Percentiles rank a stretch among this genome's conserved stretches.
phyloP scores from a whole-genome alignment of 768 basidiomycete species.

The Amanita inopinata region DNA sequence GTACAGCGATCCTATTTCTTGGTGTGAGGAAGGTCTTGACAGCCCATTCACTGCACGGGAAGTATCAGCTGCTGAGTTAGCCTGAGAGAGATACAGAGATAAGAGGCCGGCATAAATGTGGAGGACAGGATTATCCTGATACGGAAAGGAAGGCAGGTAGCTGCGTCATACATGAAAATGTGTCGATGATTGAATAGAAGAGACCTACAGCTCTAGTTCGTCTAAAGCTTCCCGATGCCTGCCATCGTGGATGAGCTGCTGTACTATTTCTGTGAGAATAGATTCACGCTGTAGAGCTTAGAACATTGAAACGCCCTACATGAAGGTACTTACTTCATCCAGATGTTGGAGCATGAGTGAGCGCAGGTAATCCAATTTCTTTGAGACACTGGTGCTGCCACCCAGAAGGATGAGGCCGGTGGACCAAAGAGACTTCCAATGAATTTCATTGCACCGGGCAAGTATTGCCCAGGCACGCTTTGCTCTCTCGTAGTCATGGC shows the following conservation, averaged over 20 bases:
- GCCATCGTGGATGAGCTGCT: slow-evolving; percentile 50
- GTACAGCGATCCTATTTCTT: too few species aligned
- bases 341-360: slow-evolving; percentile 63
- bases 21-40: too few species aligned
- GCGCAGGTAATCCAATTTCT: slow-evolving; percentile 50
- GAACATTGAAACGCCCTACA: not conserved
- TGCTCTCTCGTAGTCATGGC: slow-evolving; percentile 54
- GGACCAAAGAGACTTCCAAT: slow-evolving; percentile 67
- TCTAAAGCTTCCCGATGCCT: slow-evolving; percentile 66
- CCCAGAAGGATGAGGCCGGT: slow-evolving; percentile 51
- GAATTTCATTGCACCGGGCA: slow-evolving; percentile 64
- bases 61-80: slow-evolving; percentile 6
- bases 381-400: slow-evolving; percentile 19
- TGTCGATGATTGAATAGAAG: not conserved
- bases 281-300: slow-evolving; percentile 46
- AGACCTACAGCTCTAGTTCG: slow-evolving; percentile 72
- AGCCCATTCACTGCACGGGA: not conserved
- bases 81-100: slow-evolving; percentile 52
- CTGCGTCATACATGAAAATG: slow-evolving; percentile 27
- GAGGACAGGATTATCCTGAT: slow-evolving; percentile 68
- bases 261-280: slow-evolving; percentile 67
- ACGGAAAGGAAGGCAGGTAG: slow-evolving; percentile 83
- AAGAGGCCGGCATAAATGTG: slow-evolving; percentile 80
- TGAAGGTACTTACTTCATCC: slow-evolving; percentile 42
- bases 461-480: slow-evolving; percentile 67